Percentiles rank a stretch among this genome's conserved stretches.
Evolutionary conservation across 2,329 filamentous ascomycete genomes (phyloP).

Genomic region (Alternaria burnsii): DNA sequence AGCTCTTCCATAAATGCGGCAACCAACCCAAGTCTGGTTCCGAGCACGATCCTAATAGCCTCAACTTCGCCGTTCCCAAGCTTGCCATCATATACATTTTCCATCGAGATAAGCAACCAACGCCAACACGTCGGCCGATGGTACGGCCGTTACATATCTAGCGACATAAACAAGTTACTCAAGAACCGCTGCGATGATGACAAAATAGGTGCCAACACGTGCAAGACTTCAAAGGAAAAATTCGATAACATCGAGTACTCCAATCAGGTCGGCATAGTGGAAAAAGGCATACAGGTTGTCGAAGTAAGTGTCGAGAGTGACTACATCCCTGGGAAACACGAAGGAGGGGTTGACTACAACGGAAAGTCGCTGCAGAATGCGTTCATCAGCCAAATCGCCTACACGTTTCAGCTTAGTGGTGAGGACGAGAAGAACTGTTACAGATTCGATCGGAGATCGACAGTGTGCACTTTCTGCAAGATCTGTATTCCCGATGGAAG

Average conservation of each 20-base stretch:
- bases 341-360: neutral
- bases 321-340: neutral
- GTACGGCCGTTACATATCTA: constrained; percentile 6
- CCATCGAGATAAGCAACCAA: constrained; percentile 12
- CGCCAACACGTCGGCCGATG: constrained; percentile 10
- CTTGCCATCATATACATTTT: neutral
- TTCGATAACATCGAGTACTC: constrained; percentile 6
- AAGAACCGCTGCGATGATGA: neutral
- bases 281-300: neutral
- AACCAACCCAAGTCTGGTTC: neutral
- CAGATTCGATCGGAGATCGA: constrained; percentile 5
- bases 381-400: constrained; percentile 11
- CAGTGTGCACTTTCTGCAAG: neutral
- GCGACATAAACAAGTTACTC: neutral
- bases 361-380: neutral
- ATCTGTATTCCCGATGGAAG: neutral
- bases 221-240: neutral
- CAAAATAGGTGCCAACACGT: neutral
- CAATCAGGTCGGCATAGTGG: neutral
- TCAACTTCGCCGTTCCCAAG: neutral
- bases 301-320: neutral
- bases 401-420: constrained; percentile 8
- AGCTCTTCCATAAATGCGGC: neutral
- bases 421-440: constrained; percentile 12
- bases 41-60: neutral